Evolutionary conservation across 1,284 basidiomycete species (phyloP).

Genomic region (Cutaneotrichosporon sp.): DNA sequence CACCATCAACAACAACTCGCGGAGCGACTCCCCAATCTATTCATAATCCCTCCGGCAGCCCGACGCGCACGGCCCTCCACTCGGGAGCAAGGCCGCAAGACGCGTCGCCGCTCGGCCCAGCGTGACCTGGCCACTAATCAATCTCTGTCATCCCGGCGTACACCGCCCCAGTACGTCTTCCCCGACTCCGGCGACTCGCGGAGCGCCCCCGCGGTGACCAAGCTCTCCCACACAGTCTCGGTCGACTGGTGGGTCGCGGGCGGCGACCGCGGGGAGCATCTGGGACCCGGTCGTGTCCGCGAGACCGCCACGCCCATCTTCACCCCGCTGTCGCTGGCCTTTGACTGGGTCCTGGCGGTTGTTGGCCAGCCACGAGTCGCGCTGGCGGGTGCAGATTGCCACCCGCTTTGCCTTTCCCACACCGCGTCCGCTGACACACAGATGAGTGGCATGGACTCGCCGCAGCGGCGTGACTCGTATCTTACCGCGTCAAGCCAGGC

Average conservation of each 20-base stretch:
- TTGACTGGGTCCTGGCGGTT: no score
- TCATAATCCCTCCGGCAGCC: neutral
- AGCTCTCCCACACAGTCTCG: no score
- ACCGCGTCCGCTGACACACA: constrained; percentile 1
- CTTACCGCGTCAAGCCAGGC: constrained; percentile 1
- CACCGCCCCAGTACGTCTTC: constrained; percentile 4
- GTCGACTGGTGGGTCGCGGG: no score
- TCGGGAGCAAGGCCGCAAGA: constrained; percentile 8
- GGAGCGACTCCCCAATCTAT: no score
- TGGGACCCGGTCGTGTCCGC: no score
- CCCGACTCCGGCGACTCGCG: neutral
- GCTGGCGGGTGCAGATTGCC: neutral
- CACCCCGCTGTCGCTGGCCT: no score
- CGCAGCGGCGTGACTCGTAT: constrained; percentile 1
- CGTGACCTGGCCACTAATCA: constrained; percentile 1
- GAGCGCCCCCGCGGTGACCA: neutral
- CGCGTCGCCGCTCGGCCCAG: constrained; percentile 9
- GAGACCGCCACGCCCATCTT: no score
- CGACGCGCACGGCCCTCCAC: constrained; percentile 9
- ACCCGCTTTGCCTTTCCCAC: neutral
- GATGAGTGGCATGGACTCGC: constrained; percentile 12
- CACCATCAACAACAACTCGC: neutral
- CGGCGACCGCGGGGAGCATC: no score
- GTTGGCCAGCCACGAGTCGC: no score
- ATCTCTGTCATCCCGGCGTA: neutral